Percentiles rank a stretch among this genome's conserved stretches.
These are phyloP conservation scores for Pleodorina starrii DNA, from an alignment of 139 green algal species.

Conservation along the genomic window DNA sequence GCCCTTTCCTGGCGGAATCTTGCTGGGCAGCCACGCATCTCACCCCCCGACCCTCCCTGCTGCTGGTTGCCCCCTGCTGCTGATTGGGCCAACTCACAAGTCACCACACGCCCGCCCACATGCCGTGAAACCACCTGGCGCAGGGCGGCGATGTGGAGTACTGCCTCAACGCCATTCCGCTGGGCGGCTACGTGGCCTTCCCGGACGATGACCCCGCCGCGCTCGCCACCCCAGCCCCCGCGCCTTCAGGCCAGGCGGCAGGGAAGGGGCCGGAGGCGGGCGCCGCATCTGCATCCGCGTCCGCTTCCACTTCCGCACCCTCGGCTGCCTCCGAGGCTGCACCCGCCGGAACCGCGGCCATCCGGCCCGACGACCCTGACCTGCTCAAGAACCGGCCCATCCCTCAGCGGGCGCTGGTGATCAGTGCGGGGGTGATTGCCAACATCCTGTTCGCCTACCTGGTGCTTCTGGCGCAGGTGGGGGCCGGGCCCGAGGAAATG, in stretches of 20 bases:
- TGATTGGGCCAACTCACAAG: too few species aligned
- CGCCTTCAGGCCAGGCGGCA: neutral
- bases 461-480: slow-evolving; percentile 89
- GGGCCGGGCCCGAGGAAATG: too few species aligned
- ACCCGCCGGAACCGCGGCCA: neutral
- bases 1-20: too few species aligned
- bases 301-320: neutral
- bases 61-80: too few species aligned
- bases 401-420: slow-evolving; percentile 84
- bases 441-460: slow-evolving; percentile 94
- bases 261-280: neutral
- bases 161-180: slow-evolving; percentile 88
- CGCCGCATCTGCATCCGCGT: neutral
- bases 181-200: slow-evolving; percentile 98
- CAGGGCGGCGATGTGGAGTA: slow-evolving; percentile 94
- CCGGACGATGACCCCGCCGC: slow-evolving; percentile 92
- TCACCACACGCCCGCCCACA: too few species aligned
- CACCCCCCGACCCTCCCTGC: too few species aligned
- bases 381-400: slow-evolving; percentile 94
- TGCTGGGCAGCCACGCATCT: too few species aligned
- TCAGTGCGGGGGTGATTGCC: slow-evolving; percentile 93
- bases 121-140: too few species aligned
- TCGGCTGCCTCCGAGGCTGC: neutral
- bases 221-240: neutral
- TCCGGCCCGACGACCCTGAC: slow-evolving; percentile 89